Conservation (phyloP, 2,329 filamentous ascomycete genomes). For the Apiospora arundinis region DNA sequence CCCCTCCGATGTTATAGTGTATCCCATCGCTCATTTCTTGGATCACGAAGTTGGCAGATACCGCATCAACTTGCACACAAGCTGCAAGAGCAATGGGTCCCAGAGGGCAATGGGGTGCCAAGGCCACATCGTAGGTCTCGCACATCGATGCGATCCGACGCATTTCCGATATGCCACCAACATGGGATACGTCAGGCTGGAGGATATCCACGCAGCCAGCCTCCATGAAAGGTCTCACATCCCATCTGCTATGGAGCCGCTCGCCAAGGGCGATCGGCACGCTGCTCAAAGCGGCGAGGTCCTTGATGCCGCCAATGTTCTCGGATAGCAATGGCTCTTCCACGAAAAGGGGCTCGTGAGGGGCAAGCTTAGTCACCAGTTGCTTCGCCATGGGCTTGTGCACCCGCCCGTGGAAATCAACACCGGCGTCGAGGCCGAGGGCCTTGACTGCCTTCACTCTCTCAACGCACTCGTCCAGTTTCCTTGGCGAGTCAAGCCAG, state of each 20-base stretch:
- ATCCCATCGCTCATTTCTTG: conserved; percentile 82
- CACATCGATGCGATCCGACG: conserved; percentile 73
- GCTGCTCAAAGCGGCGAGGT: conserved; percentile 57
- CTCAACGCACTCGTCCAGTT: conserved; percentile 68
- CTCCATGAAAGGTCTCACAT: conserved; percentile 75
- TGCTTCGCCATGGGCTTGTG: conserved; percentile 86
- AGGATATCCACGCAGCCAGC: conserved; percentile 72
- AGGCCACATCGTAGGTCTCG: conserved; percentile 74
- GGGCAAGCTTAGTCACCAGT: conserved; percentile 70
- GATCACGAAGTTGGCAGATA: conserved; percentile 71
- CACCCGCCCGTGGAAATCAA: conserved; percentile 80
- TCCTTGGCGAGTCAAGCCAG: conserved; percentile 76
- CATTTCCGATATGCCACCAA: conserved; percentile 76
- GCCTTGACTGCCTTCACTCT: conserved; percentile 72
- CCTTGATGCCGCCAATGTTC: conserved; percentile 69
- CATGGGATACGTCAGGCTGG: conserved; percentile 75
- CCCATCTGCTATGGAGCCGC: conserved; percentile 74
- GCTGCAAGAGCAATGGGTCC: conserved; percentile 77
- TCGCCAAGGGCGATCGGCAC: conserved; percentile 76
- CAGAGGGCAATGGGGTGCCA: conserved; percentile 77
- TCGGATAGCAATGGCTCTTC: conserved; percentile 77
- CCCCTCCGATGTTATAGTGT: conserved; percentile 75
- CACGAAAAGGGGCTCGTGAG: conserved; percentile 75
- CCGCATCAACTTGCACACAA: conserved; percentile 69
- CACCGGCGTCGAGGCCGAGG: conserved; percentile 73